Conservation (phyloP, 2,329 filamentous ascomycete species). For the Cercospora sojina region DNA sequence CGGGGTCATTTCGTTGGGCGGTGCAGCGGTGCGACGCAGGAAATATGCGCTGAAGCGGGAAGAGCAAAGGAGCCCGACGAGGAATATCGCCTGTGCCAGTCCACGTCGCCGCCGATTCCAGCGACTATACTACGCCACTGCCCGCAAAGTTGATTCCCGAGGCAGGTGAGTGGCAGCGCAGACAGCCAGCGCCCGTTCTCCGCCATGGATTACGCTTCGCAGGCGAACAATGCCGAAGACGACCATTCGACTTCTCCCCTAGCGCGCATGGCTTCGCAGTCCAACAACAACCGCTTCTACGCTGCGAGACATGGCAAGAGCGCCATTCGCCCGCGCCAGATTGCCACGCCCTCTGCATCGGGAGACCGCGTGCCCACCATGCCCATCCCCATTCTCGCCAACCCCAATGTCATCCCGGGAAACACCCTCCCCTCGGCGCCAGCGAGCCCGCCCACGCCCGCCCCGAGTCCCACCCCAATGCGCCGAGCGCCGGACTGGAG, state of each 20-base stretch:
- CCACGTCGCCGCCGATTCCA: not conserved
- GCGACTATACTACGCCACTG: not conserved
- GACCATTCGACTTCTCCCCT: slow-evolving; percentile 29
- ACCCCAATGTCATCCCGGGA: slow-evolving; percentile 53
- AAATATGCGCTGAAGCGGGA: not conserved
- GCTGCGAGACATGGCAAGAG: slow-evolving; percentile 37
- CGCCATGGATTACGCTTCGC: not conserved
- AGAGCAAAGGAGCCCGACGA: not conserved
- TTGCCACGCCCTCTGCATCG: slow-evolving; percentile 44
- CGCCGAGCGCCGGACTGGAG: slow-evolving; percentile 71
- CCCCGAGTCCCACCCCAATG: slow-evolving; percentile 64
- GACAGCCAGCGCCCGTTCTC: not conserved
- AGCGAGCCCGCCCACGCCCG: slow-evolving; percentile 65
- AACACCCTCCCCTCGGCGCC: slow-evolving; percentile 64
- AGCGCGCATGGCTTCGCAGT: slow-evolving; percentile 35
- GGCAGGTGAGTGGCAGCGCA: not conserved
- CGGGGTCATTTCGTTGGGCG: not conserved
- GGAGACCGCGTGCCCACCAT: slow-evolving; percentile 33
- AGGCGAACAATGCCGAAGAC: slow-evolving; percentile 13
- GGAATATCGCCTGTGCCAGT: not conserved
- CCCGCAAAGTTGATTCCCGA: not conserved
- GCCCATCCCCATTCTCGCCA: slow-evolving; percentile 49
- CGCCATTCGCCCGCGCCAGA: slow-evolving; percentile 44
- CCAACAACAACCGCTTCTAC: slow-evolving; percentile 37
- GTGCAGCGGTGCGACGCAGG: not conserved